A percentile compares a stretch with the other conserved stretches of the same genome.
Evolutionary conservation across 306 rosid genomes (phyloP).

Genomic region (Castanopsis chinensis): DNA sequence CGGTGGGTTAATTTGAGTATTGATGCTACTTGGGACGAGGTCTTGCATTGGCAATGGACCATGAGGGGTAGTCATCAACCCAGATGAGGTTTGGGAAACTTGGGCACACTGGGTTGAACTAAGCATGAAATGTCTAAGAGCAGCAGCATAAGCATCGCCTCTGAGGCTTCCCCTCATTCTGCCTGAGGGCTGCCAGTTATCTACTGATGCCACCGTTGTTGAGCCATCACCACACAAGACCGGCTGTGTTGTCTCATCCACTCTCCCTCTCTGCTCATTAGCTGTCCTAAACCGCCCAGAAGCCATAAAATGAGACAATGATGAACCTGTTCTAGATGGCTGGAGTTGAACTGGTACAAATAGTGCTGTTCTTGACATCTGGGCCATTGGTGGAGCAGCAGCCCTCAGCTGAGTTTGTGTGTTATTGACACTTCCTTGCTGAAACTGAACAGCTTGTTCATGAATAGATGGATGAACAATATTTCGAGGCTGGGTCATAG

Average conservation of each 20-base stretch:
- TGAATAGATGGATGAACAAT: not conserved
- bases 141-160: not conserved
- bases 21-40: not conserved
- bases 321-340: not conserved
- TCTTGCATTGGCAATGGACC: not conserved
- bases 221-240: not conserved
- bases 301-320: not conserved
- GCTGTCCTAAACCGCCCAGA: not conserved
- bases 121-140: not conserved
- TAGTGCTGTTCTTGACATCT: not conserved
- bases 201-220: not conserved
- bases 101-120: not conserved
- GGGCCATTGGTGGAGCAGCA: not conserved
- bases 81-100: not conserved
- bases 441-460: not conserved
- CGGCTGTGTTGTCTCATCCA: not conserved
- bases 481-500: not conserved
- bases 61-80: not conserved
- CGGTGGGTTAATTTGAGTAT: not conserved
- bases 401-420: not conserved
- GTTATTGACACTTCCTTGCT: not conserved
- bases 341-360: not conserved
- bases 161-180: conserved; percentile 2
- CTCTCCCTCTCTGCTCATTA: not conserved
- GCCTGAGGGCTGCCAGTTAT: not conserved